phyloP scores from a whole-genome alignment of 768 basidiomycete genomes.

The Gelatoporia subvermispora region DNA sequence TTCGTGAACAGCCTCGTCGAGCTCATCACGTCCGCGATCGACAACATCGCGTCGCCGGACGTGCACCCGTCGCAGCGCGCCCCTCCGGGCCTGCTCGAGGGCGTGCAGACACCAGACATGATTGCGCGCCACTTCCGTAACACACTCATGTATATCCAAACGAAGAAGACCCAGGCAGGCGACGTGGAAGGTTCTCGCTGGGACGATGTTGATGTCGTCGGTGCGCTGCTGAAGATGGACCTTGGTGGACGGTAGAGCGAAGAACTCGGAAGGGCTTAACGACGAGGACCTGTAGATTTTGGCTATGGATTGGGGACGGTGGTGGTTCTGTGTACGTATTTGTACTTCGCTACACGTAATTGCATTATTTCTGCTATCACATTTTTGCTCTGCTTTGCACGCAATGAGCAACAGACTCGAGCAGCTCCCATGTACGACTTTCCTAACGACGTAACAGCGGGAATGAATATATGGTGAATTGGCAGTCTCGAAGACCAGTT shows the following conservation, averaged over 20 bases:
- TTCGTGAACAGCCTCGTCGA: slow-evolving; percentile 96
- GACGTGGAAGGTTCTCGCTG: slow-evolving; percentile 44
- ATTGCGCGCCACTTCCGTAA: slow-evolving; percentile 92
- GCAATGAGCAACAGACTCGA: too few relatives aligned
- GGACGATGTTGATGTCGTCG: slow-evolving; percentile 85
- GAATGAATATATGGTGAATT: too few relatives aligned
- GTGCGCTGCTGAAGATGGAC: slow-evolving; percentile 88
- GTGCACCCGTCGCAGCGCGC: slow-evolving; percentile 86
- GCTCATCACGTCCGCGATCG: slow-evolving; percentile 90
- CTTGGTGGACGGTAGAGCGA: slow-evolving; percentile 27
- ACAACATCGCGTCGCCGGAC: slow-evolving; percentile 82
- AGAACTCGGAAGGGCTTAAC: background rate
- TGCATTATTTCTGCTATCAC: too few relatives aligned
- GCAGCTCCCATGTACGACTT: too few relatives aligned
- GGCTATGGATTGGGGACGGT: too few relatives aligned
- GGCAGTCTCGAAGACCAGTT: too few relatives aligned
- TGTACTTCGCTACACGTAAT: too few relatives aligned
- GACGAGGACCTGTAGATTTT: too few relatives aligned
- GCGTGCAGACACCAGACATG: slow-evolving; percentile 90
- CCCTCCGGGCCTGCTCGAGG: slow-evolving; percentile 86
- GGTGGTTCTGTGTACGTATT: too few relatives aligned
- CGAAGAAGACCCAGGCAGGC: slow-evolving; percentile 61
- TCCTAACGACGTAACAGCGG: too few relatives aligned
- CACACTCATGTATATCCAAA: slow-evolving; percentile 77
- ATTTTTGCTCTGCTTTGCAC: too few relatives aligned